Conservation (phyloP, 2,329 filamentous ascomycete genomes). For the Aspergillus neotritici region DNA sequence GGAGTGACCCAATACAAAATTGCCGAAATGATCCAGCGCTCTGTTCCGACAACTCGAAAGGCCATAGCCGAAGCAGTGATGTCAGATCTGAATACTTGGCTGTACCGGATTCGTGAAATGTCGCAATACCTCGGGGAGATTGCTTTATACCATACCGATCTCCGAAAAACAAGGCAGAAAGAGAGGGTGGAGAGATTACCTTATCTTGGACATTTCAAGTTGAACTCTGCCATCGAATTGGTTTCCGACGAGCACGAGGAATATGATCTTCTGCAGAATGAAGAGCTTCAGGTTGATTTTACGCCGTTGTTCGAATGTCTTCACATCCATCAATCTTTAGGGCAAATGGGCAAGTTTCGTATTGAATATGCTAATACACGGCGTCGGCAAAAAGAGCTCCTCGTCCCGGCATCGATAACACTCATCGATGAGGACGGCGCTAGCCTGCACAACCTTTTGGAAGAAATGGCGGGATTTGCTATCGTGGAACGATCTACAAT, state of each 20-base stretch:
- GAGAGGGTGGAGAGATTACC: conserved; percentile 71
- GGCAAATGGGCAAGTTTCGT: conserved; percentile 85
- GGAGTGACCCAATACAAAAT: conserved; percentile 93
- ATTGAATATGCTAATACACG: conserved; percentile 88
- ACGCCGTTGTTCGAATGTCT: conserved; percentile 89
- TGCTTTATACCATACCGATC: conserved; percentile 91
- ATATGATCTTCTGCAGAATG: conserved; percentile 91
- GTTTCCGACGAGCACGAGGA: conserved; percentile 94
- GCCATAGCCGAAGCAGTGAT: conserved; percentile 95
- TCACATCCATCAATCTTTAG: conserved; percentile 92
- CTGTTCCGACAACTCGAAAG: conserved; percentile 85
- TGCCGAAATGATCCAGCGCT: conserved; percentile 91
- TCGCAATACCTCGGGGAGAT: conserved; percentile 95
- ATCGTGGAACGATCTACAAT: conserved; percentile 95
- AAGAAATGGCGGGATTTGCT: conserved; percentile 91
- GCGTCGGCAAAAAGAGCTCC: conserved; percentile 82
- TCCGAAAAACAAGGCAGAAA: conserved; percentile 75
- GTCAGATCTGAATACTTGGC: conserved; percentile 93
- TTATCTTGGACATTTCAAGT: conserved; percentile 74
- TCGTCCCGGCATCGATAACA: conserved; percentile 70
- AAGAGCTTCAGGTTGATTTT: conserved; percentile 91
- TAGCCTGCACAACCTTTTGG: conserved; percentile 81
- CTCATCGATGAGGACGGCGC: conserved; percentile 76
- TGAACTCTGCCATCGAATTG: conserved; percentile 93
- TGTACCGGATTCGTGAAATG: conserved; percentile 89